These are phyloP conservation scores for Xylaria polymorpha DNA, from an alignment of 2,329 filamentous ascomycete genomes.

Conservation along the genomic window DNA sequence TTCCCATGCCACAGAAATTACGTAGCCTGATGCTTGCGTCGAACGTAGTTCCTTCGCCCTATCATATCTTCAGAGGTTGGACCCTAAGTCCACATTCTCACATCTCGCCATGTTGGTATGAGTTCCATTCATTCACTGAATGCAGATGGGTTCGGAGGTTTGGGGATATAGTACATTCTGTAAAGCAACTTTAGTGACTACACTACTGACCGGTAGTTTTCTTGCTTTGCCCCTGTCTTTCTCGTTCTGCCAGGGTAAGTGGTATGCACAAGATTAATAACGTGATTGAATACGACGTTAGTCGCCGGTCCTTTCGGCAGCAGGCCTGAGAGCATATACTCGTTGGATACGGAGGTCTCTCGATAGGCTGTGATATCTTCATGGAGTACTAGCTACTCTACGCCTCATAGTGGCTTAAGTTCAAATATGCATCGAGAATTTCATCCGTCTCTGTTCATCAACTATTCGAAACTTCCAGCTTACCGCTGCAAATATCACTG, in stretches of 20 bases:
- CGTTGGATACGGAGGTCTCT: too few species aligned
- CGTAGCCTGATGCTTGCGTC: not conserved
- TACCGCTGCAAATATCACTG: not conserved
- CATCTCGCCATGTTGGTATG: not conserved
- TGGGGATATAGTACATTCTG: too few species aligned
- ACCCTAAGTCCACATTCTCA: not conserved
- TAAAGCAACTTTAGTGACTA: too few species aligned
- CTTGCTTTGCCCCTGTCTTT: not conserved
- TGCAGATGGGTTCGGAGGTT: not conserved
- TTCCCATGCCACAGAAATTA: not conserved
- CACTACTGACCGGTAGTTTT: not conserved
- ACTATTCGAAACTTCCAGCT: not conserved
- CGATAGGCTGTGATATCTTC: too few species aligned
- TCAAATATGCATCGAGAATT: not conserved
- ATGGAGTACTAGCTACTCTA: too few species aligned
- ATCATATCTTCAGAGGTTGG: not conserved
- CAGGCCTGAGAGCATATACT: not conserved
- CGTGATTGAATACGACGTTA: not conserved
- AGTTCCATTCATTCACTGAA: not conserved
- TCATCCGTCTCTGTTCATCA: not conserved
- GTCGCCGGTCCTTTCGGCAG: not conserved
- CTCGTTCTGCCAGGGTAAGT: not conserved
- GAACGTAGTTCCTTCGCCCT: not conserved
- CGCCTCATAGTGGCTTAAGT: not conserved
- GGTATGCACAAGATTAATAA: too few species aligned